phyloP scores from a whole-genome alignment of 2,329 filamentous ascomycete genomes.

The Paecilomyces fulvus region DNA sequence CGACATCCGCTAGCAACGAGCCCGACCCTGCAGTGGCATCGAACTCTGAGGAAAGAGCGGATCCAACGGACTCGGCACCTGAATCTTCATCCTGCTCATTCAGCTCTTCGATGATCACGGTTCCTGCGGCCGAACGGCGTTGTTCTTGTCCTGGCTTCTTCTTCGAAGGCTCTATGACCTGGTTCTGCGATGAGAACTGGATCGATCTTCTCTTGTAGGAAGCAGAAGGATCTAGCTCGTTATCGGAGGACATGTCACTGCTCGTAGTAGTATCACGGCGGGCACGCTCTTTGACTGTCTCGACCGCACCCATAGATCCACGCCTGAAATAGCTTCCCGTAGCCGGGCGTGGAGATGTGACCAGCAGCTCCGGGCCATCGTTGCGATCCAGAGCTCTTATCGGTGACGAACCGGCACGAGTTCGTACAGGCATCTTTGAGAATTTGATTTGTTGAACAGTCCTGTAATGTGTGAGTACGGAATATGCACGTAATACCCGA shows the following conservation, averaged over 20 bases:
- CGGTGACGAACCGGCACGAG: constrained; percentile 80
- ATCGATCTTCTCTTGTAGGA: constrained; percentile 46
- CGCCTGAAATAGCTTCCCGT: constrained; percentile 41
- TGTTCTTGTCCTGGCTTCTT: constrained; percentile 16
- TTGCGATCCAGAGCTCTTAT: constrained; percentile 48
- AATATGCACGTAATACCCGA: neutral
- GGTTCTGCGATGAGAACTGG: constrained; percentile 33
- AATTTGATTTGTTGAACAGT: constrained; percentile 90
- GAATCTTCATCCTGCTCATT: constrained; percentile 39
- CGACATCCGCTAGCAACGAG: constrained; percentile 47
- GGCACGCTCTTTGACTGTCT: constrained; percentile 45
- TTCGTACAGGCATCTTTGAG: constrained; percentile 84
- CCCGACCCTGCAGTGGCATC: constrained; percentile 48
- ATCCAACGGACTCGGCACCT: constrained; percentile 40
- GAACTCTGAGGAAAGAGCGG: constrained; percentile 46
- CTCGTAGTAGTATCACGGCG: constrained; percentile 57
- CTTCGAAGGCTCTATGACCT: constrained; percentile 26
- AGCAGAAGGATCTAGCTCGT: constrained; percentile 47
- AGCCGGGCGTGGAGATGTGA: constrained; percentile 47
- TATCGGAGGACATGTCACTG: constrained; percentile 59
- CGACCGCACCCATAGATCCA: constrained; percentile 49
- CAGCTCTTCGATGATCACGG: constrained; percentile 21
- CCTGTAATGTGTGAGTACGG: constrained; percentile 29
- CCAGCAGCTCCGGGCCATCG: constrained; percentile 41
- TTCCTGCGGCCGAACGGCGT: constrained; percentile 19